Conservation (phyloP, 257 asterid genomes). For the Euphrasia confusa region DNA sequence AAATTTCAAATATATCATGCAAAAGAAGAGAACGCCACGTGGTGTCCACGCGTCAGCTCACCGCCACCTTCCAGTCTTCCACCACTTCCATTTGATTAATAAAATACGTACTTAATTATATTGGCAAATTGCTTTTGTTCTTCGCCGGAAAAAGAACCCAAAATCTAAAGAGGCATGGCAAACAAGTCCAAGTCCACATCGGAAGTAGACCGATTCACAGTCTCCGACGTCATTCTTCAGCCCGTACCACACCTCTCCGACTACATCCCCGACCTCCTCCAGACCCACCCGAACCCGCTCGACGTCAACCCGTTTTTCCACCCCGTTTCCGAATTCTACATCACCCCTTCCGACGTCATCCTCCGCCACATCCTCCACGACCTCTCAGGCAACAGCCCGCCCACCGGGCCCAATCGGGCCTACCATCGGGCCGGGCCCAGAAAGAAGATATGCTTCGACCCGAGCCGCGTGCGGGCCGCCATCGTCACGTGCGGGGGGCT, state of each 20-base stretch:
- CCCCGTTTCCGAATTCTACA: constrained; percentile 65
- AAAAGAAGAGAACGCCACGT: neutral
- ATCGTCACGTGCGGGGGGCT: constrained; percentile 84
- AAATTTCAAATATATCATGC: too few relatives aligned
- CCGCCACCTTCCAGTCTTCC: neutral
- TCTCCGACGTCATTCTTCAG: constrained; percentile 36
- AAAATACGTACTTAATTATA: too few relatives aligned
- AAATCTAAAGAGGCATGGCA: constrained; percentile 17
- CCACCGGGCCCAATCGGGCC: constrained; percentile 29
- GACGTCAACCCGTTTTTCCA: constrained; percentile 47
- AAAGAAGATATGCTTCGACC: constrained; percentile 41
- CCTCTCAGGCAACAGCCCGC: constrained; percentile 28
- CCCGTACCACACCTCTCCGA: constrained; percentile 48
- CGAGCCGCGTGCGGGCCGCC: constrained; percentile 48
- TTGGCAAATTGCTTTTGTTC: too few relatives aligned
- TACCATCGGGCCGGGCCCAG: constrained; percentile 83
- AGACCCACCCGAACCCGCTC: constrained; percentile 48
- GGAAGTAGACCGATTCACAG: constrained; percentile 10
- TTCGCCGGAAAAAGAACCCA: neutral
- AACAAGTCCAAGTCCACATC: neutral
- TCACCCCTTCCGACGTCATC: constrained; percentile 53
- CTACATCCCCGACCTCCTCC: constrained; percentile 44
- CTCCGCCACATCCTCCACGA: constrained; percentile 58
- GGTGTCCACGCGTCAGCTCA: constrained; percentile 14
- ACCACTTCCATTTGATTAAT: neutral